Conservation (phyloP, 805 yeast genomes). For the Lipomyces starkeyi region DNA sequence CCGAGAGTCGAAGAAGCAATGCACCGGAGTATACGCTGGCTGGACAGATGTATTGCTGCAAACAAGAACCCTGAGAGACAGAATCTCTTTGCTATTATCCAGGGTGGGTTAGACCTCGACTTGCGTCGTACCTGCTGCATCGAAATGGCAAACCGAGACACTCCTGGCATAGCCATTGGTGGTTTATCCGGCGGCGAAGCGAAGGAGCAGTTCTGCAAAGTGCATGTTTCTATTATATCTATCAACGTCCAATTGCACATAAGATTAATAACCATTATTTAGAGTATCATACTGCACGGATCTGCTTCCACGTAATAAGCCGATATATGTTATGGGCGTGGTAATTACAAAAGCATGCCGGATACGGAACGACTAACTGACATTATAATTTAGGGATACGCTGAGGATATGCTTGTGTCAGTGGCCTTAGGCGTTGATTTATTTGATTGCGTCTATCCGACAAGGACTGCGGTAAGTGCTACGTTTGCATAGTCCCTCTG, state of each 20-base stretch:
- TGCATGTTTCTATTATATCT: constrained; percentile 30
- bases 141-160: constrained; percentile 53
- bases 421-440: constrained; percentile 56
- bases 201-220: constrained; percentile 50
- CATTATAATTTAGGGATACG: constrained; percentile 46
- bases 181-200: constrained; percentile 57
- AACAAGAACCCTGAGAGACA: constrained; percentile 52
- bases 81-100: constrained; percentile 54
- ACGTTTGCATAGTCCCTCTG: background rate
- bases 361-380: background rate
- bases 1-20: constrained; percentile 54
- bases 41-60: constrained; percentile 53
- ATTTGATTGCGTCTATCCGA: constrained; percentile 56
- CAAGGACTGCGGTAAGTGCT: constrained; percentile 47
- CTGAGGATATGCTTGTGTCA: constrained; percentile 54
- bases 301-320: constrained; percentile 50
- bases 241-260: background rate
- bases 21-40: constrained; percentile 53
- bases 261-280: background rate
- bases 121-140: constrained; percentile 50
- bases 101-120: constrained; percentile 53
- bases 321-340: constrained; percentile 56
- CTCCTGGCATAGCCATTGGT: constrained; percentile 56
- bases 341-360: constrained; percentile 5
- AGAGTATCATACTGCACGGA: constrained; percentile 50